Evolutionary conservation across 805 yeast genomes (phyloP).

Genomic region (Kockiozyma suomiensis): DNA sequence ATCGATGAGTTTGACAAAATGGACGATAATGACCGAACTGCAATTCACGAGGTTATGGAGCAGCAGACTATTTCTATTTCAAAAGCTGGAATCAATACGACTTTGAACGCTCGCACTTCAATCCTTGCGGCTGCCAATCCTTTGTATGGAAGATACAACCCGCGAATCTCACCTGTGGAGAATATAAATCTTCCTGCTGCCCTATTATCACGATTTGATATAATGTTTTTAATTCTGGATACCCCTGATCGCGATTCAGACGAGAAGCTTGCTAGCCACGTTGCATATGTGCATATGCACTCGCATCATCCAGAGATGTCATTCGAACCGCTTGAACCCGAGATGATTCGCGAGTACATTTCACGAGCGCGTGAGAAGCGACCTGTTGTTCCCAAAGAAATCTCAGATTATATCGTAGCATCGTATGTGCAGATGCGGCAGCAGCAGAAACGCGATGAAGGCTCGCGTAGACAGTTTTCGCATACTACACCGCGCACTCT

Average conservation of each 20-base stretch:
- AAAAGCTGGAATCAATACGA: slow-evolving; percentile 96
- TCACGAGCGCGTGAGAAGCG: slow-evolving; percentile 81
- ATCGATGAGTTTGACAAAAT: slow-evolving; percentile 98
- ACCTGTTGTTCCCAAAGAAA: slow-evolving; percentile 81
- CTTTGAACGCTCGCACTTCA: slow-evolving; percentile 92
- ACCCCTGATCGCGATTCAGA: slow-evolving; percentile 78
- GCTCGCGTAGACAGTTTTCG: slow-evolving; percentile 74
- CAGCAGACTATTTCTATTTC: slow-evolving; percentile 97
- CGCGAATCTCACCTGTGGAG: slow-evolving; percentile 86
- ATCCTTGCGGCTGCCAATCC: slow-evolving; percentile 99
- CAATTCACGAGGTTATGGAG: slow-evolving; percentile 99
- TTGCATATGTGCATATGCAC: slow-evolving; percentile 93
- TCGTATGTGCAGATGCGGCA: slow-evolving; percentile 90
- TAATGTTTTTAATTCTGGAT: slow-evolving; percentile 83
- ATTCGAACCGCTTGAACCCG: slow-evolving; percentile 74
- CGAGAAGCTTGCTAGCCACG: slow-evolving; percentile 87
- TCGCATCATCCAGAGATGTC: slow-evolving; percentile 79
- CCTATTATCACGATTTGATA: slow-evolving; percentile 88
- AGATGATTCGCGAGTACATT: slow-evolving; percentile 82
- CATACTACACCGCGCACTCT: slow-evolving; percentile 96
- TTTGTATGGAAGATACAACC: slow-evolving; percentile 89
- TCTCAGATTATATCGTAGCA: slow-evolving; percentile 83
- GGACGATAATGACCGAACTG: slow-evolving; percentile 96
- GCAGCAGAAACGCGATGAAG: slow-evolving; percentile 79
- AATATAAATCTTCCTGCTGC: slow-evolving; percentile 98